Evolutionary conservation across 2,329 filamentous ascomycete species (phyloP), one percentile per base, ranked within the genome.

Genomic region (Alternaria ethzedia): DNA sequence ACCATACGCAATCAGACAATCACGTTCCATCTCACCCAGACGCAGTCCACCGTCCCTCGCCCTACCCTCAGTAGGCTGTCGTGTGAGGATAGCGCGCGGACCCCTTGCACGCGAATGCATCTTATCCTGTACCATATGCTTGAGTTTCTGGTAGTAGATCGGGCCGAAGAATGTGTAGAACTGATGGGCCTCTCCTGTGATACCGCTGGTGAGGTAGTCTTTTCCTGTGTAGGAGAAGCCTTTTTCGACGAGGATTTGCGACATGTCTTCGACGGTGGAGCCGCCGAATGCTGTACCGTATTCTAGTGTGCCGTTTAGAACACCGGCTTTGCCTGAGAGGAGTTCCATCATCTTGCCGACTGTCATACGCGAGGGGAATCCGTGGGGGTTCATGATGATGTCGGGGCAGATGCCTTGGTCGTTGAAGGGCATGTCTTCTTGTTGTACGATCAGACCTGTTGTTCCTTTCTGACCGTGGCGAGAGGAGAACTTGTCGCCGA

Each of bases 81-180:
- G 90, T 1, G 96, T 99, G 25, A 99, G 86, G 68, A 97, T 96
- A 25, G 95, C 95, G 12, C 92, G 88, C 0, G 96, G 96, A 0
- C 96, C 96, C 13, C 93, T 90, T 3, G 95, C 90, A 65, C 96
- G 93, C 30, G 93, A 95, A 82, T 99, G 96, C 96, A 99, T 98
- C 84, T 99, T 99, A 80, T 99, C 96, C 80, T 98, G 94, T 5
- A 99, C 96, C 96, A 99, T 99, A 86, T 99, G 96, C 87, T 99
- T 99, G 69, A 99, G 88, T 70, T 97, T 97, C 84, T 99, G 96
- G 84, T 99, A 99, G 85, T 97, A 99, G 81, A 99, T 99, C 11
- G 96, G 96, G 0, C 96, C 96, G 79, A 97, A 97, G 86, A 98
- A 99, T 77, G 99, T 94, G 82, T 98, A 98, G 12, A 94, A 94